A percentile compares a stretch with the other conserved stretches of the same genome.
These are phyloP conservation scores for Leccinum variicolor DNA, from an alignment of 768 basidiomycete genomes.

Conservation along the genomic window DNA sequence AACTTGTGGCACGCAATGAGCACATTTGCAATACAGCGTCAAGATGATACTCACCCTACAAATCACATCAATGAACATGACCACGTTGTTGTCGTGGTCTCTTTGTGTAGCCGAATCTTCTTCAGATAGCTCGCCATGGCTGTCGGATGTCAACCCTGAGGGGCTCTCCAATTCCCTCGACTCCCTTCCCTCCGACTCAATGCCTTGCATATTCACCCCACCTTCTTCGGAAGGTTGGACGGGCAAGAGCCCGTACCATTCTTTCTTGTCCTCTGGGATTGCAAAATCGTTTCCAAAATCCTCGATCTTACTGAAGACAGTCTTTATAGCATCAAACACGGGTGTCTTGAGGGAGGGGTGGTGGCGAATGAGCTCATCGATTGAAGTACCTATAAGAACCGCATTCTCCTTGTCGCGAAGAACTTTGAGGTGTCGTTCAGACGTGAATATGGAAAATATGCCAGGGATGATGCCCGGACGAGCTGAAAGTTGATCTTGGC, in stretches of 20 bases:
- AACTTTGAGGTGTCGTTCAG: conserved; percentile 76
- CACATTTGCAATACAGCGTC: neutral
- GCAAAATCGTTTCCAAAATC: conserved; percentile 61
- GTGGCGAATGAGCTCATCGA: conserved; percentile 96
- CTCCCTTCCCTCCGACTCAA: conserved; percentile 21
- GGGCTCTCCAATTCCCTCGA: conserved; percentile 17
- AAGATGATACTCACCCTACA: conserved; percentile 56
- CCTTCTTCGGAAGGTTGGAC: conserved; percentile 14
- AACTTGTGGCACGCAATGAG: conserved; percentile 48
- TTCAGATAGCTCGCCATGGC: conserved; percentile 11
- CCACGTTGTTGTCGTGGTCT: conserved; percentile 70
- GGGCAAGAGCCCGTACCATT: conserved; percentile 63
- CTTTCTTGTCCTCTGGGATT: conserved; percentile 54
- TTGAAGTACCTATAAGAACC: conserved; percentile 78
- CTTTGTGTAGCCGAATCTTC: conserved; percentile 40
- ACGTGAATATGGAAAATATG: conserved; percentile 84
- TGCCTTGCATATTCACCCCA: conserved; percentile 52
- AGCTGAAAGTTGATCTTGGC: conserved; percentile 74
- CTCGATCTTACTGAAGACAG: conserved; percentile 70
- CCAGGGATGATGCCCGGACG: conserved; percentile 81
- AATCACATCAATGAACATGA: conserved; percentile 76
- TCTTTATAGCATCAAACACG: conserved; percentile 75
- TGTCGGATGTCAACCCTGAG: conserved; percentile 16
- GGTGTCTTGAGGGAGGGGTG: conserved; percentile 82
- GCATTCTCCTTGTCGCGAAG: conserved; percentile 93